Percentiles rank a stretch among this genome's conserved stretches.
These are phyloP conservation scores for Leccinum subtestaceum DNA, from an alignment of 768 basidiomycete genomes.

Conservation along the genomic window DNA sequence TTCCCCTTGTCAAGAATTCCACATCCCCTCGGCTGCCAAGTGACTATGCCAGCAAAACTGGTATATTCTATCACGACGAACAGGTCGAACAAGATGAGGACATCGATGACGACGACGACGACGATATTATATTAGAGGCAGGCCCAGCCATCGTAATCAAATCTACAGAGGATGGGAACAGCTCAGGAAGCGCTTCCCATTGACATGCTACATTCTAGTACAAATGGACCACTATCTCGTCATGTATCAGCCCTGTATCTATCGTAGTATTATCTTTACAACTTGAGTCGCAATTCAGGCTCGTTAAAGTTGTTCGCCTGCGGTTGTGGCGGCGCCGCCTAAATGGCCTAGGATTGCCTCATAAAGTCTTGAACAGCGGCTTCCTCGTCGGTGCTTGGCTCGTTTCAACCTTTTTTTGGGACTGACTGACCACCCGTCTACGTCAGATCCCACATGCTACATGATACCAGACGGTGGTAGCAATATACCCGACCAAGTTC, in stretches of 20 bases:
- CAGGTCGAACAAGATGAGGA: conserved; percentile 58
- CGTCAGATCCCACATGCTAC: conserved; percentile 26
- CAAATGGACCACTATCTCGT: conserved; percentile 6
- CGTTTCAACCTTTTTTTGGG: not conserved
- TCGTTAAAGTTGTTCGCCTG: not conserved
- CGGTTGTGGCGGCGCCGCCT: conserved; percentile 6
- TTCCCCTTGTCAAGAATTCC: conserved; percentile 40
- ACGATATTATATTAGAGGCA: conserved; percentile 66
- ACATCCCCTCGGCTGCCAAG: conserved; percentile 31
- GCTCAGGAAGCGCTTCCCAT: conserved; percentile 23
- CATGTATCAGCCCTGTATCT: conserved; percentile 16
- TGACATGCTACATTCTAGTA: conserved; percentile 16
- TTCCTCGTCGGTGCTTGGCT: conserved; percentile 2
- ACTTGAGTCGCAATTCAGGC: not conserved
- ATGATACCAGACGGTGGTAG: conserved; percentile 24
- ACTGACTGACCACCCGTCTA: not conserved
- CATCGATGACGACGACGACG: conserved; percentile 61
- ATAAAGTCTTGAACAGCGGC: not conserved
- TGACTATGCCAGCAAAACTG: conserved; percentile 37
- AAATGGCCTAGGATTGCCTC: not conserved
- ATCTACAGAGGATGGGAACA: conserved; percentile 20
- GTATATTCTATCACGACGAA: conserved; percentile 38
- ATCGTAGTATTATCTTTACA: not conserved
- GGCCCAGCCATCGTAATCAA: conserved; percentile 61
- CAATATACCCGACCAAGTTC: conserved; percentile 10